phyloP scores from a whole-genome alignment of 192 early-diverging fungal species.

The Coemansia sp. region DNA sequence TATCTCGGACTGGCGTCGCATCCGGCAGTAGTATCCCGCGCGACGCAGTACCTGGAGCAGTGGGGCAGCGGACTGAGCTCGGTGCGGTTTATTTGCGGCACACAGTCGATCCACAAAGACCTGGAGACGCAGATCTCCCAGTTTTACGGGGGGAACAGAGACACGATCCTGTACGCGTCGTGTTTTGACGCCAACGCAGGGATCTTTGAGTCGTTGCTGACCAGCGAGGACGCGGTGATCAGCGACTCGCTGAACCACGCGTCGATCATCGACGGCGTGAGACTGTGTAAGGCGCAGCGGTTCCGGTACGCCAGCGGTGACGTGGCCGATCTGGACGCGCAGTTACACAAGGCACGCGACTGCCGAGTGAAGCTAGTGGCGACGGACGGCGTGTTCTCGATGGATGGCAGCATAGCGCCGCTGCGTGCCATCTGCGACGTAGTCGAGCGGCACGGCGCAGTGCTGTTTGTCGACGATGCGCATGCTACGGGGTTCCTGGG shows the following conservation, averaged over 20 bases:
- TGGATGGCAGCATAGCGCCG: constrained; percentile 66
- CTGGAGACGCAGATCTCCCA: constrained; percentile 57
- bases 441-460: constrained; percentile 66
- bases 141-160: constrained; percentile 56
- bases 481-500: constrained; percentile 71
- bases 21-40: constrained; percentile 58
- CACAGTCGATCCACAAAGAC: constrained; percentile 67
- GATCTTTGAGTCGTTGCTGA: constrained; percentile 62
- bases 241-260: constrained; percentile 60
- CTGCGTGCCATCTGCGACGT: constrained; percentile 64
- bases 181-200: constrained; percentile 73
- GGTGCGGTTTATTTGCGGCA: constrained; percentile 72
- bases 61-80: constrained; percentile 65
- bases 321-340: constrained; percentile 61
- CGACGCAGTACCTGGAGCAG: constrained; percentile 53
- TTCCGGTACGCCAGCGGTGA: constrained; percentile 70
- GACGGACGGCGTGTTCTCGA: constrained; percentile 68
- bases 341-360: constrained; percentile 56
- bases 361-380: constrained; percentile 63
- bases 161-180: constrained; percentile 67
- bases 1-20: constrained; percentile 66
- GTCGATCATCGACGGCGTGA: constrained; percentile 69
- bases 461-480: constrained; percentile 73
- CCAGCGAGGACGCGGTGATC: constrained; percentile 57
- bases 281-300: constrained; percentile 63